These are phyloP conservation scores for Ceratobasidium sp. DNA, from an alignment of 1,284 basidiomycete genomes.

Conservation along the genomic window DNA sequence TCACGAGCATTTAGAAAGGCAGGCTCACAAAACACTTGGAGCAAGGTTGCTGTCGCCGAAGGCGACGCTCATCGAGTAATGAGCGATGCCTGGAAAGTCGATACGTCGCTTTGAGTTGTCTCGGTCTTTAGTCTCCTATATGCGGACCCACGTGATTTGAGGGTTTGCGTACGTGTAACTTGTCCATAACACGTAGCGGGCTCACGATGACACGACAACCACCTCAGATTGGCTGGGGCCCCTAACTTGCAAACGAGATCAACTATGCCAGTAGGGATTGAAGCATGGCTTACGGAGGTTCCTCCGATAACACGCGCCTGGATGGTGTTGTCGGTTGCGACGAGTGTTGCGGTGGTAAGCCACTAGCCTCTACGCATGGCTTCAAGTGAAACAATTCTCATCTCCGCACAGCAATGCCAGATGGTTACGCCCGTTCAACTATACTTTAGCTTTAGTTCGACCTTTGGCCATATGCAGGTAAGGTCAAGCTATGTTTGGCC, in stretches of 20 bases:
- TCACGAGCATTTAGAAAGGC: too few relatives aligned
- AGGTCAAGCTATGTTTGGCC: slow-evolving; percentile 42
- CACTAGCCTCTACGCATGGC: slow-evolving; percentile 15
- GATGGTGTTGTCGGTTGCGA: slow-evolving; percentile 79
- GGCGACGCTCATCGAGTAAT: too few relatives aligned
- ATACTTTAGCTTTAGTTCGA: slow-evolving; percentile 89
- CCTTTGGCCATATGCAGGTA: slow-evolving; percentile 85
- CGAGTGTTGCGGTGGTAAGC: slow-evolving; percentile 86
- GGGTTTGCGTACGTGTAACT: slow-evolving; percentile 40
- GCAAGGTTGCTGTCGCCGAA: too few relatives aligned
- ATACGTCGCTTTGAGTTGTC: too few relatives aligned
- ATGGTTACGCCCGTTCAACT: slow-evolving; percentile 89
- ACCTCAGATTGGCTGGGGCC: not conserved
- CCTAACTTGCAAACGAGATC: not conserved
- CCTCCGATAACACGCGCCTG: slow-evolving; percentile 89
- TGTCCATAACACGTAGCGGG: slow-evolving; percentile 7
- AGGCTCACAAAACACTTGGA: too few relatives aligned
- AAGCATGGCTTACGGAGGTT: slow-evolving; percentile 86
- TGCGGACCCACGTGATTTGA: too few relatives aligned
- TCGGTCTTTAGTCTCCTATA: too few relatives aligned
- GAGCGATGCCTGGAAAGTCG: too few relatives aligned
- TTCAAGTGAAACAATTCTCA: slow-evolving; percentile 36
- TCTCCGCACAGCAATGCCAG: slow-evolving; percentile 80
- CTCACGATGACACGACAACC: slow-evolving; percentile 39
- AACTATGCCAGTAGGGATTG: slow-evolving; percentile 78